A percentile compares a stretch with the other conserved stretches of the same genome.
Conservation (phyloP, 768 basidiomycete species). For the Hortiboletus flavorubellus region DNA sequence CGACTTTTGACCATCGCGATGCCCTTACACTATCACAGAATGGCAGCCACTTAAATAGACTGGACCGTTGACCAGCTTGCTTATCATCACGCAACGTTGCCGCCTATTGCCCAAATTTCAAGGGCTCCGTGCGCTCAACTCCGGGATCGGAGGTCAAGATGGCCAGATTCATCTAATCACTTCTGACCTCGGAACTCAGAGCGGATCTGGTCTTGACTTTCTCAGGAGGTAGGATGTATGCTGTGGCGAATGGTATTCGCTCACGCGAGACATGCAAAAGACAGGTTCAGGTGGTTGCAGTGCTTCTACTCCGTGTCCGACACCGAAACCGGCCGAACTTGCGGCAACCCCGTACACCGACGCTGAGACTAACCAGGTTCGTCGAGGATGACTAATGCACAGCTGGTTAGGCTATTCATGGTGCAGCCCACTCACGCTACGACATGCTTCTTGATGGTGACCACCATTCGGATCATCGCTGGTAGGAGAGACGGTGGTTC, state of each 20-base stretch:
- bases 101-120: slow-evolving; percentile 58
- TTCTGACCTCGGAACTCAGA: slow-evolving; percentile 47
- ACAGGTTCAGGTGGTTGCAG: slow-evolving; percentile 57
- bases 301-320: slow-evolving; percentile 58
- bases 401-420: no score
- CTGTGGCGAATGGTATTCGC: not conserved
- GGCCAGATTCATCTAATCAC: slow-evolving; percentile 33
- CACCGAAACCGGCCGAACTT: slow-evolving; percentile 24
- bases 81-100: slow-evolving; percentile 48
- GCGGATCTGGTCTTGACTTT: slow-evolving; percentile 61
- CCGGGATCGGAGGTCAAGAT: slow-evolving; percentile 50
- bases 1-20: slow-evolving; percentile 45
- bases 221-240: slow-evolving; percentile 42
- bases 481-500: no score
- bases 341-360: slow-evolving; percentile 39
- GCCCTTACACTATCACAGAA: not conserved
- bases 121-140: slow-evolving; percentile 39
- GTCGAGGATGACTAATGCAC: not conserved
- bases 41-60: not conserved
- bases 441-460: no score
- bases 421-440: no score
- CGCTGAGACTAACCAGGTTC: slow-evolving; percentile 37
- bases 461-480: no score
- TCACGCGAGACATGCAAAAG: slow-evolving; percentile 26
- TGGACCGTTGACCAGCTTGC: slow-evolving; percentile 49